These are phyloP conservation scores for Gynandropsis gynandra DNA, from an alignment of 345 rosid species.

Conservation along the genomic window DNA sequence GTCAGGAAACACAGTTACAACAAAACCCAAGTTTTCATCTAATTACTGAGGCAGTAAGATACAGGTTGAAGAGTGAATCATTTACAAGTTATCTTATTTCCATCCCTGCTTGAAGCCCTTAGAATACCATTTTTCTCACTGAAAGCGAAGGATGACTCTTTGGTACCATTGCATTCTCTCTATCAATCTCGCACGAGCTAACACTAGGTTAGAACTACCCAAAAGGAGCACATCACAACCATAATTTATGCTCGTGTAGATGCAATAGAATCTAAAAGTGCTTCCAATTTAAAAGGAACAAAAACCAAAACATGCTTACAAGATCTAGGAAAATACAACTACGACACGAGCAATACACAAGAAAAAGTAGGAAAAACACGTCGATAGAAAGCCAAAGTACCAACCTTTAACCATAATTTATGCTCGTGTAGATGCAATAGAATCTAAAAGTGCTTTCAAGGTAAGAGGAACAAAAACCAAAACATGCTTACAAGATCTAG, in stretches of 20 bases:
- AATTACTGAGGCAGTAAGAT: constrained; percentile 3
- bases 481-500: not conserved
- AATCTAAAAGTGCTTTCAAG: constrained; percentile 10
- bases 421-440: constrained; percentile 17
- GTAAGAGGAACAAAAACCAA: constrained; percentile 5
- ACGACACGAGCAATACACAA: constrained; percentile 13
- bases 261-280: constrained; percentile 13
- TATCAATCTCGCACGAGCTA: not conserved
- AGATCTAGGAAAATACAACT: not conserved
- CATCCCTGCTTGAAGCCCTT: constrained; percentile 1
- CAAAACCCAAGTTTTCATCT: not conserved
- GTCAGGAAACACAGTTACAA: constrained; percentile 1
- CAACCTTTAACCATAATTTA: constrained; percentile 87
- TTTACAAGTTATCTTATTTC: not conserved
- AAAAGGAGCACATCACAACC: not conserved
- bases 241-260: constrained; percentile 11
- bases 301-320: constrained; percentile 3
- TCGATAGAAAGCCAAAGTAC: constrained; percentile 26
- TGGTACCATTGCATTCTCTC: not conserved
- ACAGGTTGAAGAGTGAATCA: not conserved
- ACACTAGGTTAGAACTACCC: not conserved
- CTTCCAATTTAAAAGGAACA: constrained; percentile 4
- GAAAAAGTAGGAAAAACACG: constrained; percentile 9
- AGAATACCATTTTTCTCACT: not conserved
- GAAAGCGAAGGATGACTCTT: not conserved